These are phyloP conservation scores for Cydonia oblonga DNA, from an alignment of 331 rosid species.

Conservation along the genomic window DNA sequence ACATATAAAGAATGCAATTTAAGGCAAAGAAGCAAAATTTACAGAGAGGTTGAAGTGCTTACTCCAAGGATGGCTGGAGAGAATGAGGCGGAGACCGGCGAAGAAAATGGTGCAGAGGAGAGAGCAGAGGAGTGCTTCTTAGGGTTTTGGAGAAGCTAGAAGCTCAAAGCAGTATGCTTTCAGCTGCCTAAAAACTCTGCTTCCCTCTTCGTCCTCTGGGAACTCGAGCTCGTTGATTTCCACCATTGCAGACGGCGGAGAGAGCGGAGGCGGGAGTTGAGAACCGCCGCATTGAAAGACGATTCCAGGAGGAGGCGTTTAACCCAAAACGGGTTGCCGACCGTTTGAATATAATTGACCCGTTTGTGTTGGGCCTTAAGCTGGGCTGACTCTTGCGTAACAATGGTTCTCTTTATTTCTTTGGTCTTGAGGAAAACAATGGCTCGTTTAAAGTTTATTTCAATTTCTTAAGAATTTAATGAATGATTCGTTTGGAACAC, in stretches of 20 bases:
- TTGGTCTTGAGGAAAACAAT: background rate
- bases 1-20: background rate
- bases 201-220: conserved; percentile 14
- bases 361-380: background rate
- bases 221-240: conserved; percentile 14
- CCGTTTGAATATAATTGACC: background rate
- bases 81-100: conserved; percentile 30
- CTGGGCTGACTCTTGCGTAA: background rate
- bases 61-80: conserved; percentile 83
- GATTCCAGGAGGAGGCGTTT: background rate
- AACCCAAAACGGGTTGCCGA: background rate
- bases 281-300: background rate
- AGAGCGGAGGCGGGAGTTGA: background rate
- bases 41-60: background rate
- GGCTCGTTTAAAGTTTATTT: background rate
- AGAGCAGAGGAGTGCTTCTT: conserved; percentile 39
- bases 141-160: conserved; percentile 61
- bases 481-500: too few relatives aligned
- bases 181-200: conserved; percentile 39
- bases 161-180: conserved; percentile 54
- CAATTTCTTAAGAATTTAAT: too few relatives aligned
- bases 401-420: background rate
- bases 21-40: background rate
- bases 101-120: conserved; percentile 47
- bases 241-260: conserved; percentile 21